These are phyloP conservation scores for Micractinium sp. DNA, from an alignment of 139 green algal genomes.

Conservation along the genomic window DNA sequence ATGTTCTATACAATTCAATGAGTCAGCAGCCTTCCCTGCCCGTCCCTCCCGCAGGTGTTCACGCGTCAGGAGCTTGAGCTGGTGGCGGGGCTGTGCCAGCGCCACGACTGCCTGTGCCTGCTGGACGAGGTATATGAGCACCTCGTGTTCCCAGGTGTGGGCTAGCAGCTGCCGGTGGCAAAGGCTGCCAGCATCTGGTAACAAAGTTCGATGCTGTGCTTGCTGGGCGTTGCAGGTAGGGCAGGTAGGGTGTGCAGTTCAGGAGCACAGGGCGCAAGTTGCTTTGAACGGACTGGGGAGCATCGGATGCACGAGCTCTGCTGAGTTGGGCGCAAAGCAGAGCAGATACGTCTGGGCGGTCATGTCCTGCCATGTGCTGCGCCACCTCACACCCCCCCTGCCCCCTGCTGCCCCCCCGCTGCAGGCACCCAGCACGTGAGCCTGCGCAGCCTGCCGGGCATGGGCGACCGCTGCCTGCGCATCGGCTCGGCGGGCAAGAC, in stretches of 20 bases:
- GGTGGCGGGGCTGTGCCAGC: constrained; percentile 68
- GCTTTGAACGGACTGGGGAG: no score
- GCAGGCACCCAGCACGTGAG: constrained; percentile 65
- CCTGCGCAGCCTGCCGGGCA: constrained; percentile 70
- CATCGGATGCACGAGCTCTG: no score
- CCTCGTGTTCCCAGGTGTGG: constrained; percentile 29
- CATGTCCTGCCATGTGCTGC: background rate
- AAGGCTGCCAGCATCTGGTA: no score
- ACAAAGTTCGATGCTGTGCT: background rate
- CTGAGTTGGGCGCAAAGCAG: no score
- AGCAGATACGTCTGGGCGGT: no score
- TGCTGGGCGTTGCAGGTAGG: no score
- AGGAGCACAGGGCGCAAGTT: no score
- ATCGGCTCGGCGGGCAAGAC: constrained; percentile 87
- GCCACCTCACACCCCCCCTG: background rate
- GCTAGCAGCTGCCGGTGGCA: no score
- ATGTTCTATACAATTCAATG: no score
- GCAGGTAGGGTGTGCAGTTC: no score
- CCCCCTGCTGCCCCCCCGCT: constrained; percentile 37
- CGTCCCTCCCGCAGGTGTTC: constrained; percentile 66
- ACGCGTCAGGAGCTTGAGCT: constrained; percentile 65
- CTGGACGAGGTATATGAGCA: constrained; percentile 68
- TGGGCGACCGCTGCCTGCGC: constrained; percentile 69
- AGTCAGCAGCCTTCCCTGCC: background rate
- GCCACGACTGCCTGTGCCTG: constrained; percentile 67